Base-by-base conservation (phyloP, 805 yeast species). In the Schwanniomyces vanrijiae region DNA sequence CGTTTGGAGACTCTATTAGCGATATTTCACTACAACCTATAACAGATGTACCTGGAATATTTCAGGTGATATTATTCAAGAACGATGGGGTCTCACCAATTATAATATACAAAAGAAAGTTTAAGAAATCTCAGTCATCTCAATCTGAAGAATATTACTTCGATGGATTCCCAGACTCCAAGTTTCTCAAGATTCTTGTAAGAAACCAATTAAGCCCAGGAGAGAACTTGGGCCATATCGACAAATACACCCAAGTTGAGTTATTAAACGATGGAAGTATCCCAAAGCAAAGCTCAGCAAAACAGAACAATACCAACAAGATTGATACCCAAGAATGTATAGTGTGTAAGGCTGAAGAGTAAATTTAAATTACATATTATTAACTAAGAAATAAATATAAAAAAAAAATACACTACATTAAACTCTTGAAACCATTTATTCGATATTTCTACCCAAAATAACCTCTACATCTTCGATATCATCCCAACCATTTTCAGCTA, bases 121-220 rank as follows among this genome's bases (percentile, higher is more conserved):
- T 84, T 47, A 73, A 75, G 50, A 65, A 59, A 18, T 59, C 65
- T 2, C 71, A 60, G 2, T 60, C 47, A 5, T 56, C 60, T 0
- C 68, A 62, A 20, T 57, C 65, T 48, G 64, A 63, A 16, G 53
- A 51, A 3, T 66, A 60, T 54, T 63, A 65, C 37, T 64, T 80
- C 43, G 88, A 81, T 29, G 96, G 96, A 28, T 90, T 90, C 62
- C 97, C 97, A 0, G 96, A 90, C 61, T 81, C 92, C 14, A 90
- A 90, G 60, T 77, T 81, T 13, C 66, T 90, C 52, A 90, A 90
- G 64, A 83, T 83, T 49, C 69, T 77, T 43, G 80, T 90, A 4
- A 66, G 94, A 50, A 80, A 83, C 51, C 57, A 66, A 5, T 64
- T 86, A n/a, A 77, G 71, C 42, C 90, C 90, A 0, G 70, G 65